A percentile compares a stretch with the other conserved stretches of the same genome.
Conservation (phyloP, 768 basidiomycete genomes). For the Suillus alpinus region DNA sequence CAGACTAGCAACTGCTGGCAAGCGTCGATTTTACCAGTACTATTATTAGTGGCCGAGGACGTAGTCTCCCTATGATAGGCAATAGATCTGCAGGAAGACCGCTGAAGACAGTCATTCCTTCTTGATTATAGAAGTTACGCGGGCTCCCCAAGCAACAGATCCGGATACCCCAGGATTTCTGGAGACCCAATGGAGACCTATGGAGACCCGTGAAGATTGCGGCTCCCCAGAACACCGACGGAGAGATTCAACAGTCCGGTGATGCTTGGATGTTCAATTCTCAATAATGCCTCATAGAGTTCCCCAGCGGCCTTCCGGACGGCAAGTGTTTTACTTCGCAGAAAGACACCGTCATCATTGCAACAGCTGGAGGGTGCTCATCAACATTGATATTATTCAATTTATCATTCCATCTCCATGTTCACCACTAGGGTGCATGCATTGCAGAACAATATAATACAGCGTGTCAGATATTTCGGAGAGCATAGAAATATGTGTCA, state of each 20-base stretch:
- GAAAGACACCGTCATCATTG: background rate
- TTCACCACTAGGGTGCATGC: constrained; percentile 1
- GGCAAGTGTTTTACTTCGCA: background rate
- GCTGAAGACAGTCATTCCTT: background rate
- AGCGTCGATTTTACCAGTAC: background rate
- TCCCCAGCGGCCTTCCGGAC: background rate
- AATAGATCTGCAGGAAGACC: background rate
- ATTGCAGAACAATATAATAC: background rate
- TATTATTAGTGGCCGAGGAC: background rate
- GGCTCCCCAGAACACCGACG: background rate
- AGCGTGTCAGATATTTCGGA: background rate
- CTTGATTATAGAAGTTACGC: background rate
- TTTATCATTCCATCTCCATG: background rate
- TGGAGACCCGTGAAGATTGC: background rate
- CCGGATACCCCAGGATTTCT: background rate
- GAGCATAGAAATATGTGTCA: background rate
- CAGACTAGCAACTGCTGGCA: background rate
- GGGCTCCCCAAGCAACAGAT: background rate
- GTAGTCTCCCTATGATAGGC: background rate
- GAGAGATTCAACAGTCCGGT: background rate
- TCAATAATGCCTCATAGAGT: background rate
- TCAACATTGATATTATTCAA: background rate
- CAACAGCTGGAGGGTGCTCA: background rate
- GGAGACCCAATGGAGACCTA: background rate
- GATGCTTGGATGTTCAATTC: background rate